Percentiles rank a stretch among this genome's conserved stretches.
Evolutionary conservation across 31 red algal genomes (phyloP).

Genomic region (Odonthalia washingtoniensis): DNA sequence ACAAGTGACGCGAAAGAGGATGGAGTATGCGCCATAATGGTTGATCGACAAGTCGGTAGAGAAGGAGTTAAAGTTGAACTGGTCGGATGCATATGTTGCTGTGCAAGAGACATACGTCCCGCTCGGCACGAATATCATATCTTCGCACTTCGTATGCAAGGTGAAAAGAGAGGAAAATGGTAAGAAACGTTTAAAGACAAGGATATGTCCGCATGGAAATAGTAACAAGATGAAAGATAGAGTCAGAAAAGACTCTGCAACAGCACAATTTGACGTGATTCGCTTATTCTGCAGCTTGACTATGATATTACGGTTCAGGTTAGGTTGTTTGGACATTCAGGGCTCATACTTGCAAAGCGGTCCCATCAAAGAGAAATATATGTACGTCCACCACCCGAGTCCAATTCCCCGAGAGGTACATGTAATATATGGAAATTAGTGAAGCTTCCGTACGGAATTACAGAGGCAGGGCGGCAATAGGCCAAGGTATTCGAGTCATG

Average conservation of each 20-base stretch:
- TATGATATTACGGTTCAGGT: not conserved
- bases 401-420: conserved; percentile 7
- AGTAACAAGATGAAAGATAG: not conserved
- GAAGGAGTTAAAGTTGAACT: not conserved
- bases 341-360: conserved; percentile 40
- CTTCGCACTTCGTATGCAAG: conserved; percentile 35
- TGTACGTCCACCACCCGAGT: too few species aligned
- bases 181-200: conserved; percentile 1
- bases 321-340: conserved; percentile 25
- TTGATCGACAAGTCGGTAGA: conserved; percentile 21
- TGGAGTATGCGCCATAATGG: conserved; percentile 42
- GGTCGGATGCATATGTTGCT: conserved; percentile 8
- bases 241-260: conserved; percentile 40
- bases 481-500: conserved; percentile 22
- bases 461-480: conserved; percentile 46
- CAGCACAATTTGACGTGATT: conserved; percentile 30
- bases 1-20: conserved; percentile 26
- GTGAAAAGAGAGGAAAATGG: conserved; percentile 26
- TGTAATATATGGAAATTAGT: too few species aligned
- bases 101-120: conserved; percentile 14
- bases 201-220: conserved; percentile 7
- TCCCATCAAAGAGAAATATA: conserved; percentile 28
- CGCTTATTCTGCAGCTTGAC: not conserved
- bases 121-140: not conserved
- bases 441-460: conserved; percentile 34